Conservation (phyloP, 805 yeast genomes). For the Starmerella powellii region DNA sequence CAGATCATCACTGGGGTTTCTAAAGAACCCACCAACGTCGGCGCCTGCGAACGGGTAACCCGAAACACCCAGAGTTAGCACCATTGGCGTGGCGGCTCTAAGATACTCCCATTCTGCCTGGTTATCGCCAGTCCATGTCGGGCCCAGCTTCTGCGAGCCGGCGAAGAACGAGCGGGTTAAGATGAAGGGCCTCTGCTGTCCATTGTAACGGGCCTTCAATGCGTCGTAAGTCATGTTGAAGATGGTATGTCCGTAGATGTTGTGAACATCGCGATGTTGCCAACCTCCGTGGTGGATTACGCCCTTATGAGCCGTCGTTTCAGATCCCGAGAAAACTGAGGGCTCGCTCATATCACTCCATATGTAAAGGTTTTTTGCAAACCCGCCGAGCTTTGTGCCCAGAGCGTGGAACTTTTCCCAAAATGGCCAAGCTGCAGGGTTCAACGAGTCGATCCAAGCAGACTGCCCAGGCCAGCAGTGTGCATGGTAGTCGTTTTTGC, state of each 20-base stretch:
- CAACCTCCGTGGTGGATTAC: conserved; percentile 61
- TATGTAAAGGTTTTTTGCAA: conserved; percentile 55
- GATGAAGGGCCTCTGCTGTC: conserved; percentile 62
- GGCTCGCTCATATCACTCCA: conserved; percentile 99
- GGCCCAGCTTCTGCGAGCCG: conserved; percentile 83
- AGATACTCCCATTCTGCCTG: conserved; percentile 86
- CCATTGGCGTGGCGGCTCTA: conserved; percentile 71
- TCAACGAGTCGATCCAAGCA: conserved; percentile 79
- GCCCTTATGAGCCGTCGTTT: conserved; percentile 79
- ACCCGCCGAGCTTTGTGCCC: conserved; percentile 37
- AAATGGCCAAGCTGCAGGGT: conserved; percentile 44
- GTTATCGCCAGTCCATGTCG: conserved; percentile 98
- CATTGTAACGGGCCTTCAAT: conserved; percentile 39
- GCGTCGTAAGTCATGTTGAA: conserved; percentile 73
- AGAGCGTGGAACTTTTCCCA: conserved; percentile 47
- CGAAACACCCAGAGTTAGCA: conserved; percentile 63
- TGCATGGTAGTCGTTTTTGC: conserved; percentile 47
- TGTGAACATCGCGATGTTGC: conserved; percentile 90
- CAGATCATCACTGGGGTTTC: conserved; percentile 71
- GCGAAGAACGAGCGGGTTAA: conserved; percentile 78
- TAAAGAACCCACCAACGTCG: conserved; percentile 95
- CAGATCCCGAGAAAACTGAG: conserved; percentile 89
- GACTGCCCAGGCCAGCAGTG: conserved; percentile 99
- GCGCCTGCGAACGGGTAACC: conserved; percentile 93
- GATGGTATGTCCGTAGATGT: conserved; percentile 64